Conservation (phyloP, 2,329 filamentous ascomycete genomes). For the Clonostachys chloroleuca region DNA sequence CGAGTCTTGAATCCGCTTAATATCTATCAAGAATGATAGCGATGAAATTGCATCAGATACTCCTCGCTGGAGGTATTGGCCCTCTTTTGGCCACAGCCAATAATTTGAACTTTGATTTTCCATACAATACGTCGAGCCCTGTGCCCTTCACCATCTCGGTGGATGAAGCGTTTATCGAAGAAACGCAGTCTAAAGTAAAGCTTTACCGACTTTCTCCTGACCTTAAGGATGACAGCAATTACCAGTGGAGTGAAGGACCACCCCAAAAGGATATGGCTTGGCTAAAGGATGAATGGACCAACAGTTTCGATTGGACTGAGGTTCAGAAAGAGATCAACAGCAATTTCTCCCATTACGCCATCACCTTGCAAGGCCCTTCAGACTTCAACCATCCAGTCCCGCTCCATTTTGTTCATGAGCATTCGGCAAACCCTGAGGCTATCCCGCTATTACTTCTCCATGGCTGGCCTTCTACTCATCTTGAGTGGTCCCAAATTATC, state of each 20-base stretch:
- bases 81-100: background rate
- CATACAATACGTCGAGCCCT: background rate
- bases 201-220: slow-evolving; percentile 2
- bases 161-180: background rate
- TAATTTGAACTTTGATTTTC: slow-evolving; percentile 1
- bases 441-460: slow-evolving; percentile 5
- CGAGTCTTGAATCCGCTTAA: no score
- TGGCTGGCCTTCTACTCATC: slow-evolving; percentile 5
- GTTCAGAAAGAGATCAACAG: slow-evolving; percentile 1
- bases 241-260: slow-evolving; percentile 3
- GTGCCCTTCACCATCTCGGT: slow-evolving; percentile 2
- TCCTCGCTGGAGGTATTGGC: no score
- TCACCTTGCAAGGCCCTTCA: background rate
- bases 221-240: slow-evolving; percentile 1
- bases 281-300: slow-evolving; percentile 2
- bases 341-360: slow-evolving; percentile 3
- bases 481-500: slow-evolving; percentile 1
- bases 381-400: background rate
- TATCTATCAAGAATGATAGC: no score
- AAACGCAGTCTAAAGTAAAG: background rate
- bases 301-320: slow-evolving; percentile 3
- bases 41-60: no score
- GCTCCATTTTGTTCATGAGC: slow-evolving; percentile 6
- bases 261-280: slow-evolving; percentile 1
- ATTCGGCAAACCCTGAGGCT: slow-evolving; percentile 1